phyloP scores from a whole-genome alignment of 345 rosid genomes.

The Physaria fendleri region DNA sequence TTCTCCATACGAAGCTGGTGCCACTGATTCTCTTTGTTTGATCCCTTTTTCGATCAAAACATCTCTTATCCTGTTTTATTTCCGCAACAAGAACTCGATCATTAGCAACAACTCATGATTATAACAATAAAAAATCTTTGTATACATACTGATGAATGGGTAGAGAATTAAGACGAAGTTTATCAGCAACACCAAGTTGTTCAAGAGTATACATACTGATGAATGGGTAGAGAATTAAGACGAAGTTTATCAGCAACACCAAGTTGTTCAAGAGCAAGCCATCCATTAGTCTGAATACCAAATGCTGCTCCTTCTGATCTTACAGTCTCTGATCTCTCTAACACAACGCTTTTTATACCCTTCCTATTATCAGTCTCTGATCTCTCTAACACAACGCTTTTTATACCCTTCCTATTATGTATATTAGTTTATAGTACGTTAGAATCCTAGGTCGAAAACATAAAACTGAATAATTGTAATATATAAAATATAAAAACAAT shows the following conservation, averaged over 20 bases:
- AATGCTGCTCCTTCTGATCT: conserved; percentile 47
- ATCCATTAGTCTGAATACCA: conserved; percentile 46
- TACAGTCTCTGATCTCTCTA: conserved; percentile 44
- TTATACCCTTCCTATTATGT: conserved; percentile 67
- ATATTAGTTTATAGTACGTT: no score
- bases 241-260: conserved; percentile 46
- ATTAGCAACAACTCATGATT: neutral
- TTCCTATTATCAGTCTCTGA: conserved; percentile 52
- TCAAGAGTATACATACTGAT: conserved; percentile 31
- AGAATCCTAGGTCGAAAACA: no score
- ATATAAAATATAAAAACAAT: no score
- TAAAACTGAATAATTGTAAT: no score
- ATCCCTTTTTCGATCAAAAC: conserved; percentile 15
- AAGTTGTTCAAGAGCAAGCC: conserved; percentile 56
- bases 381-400: conserved; percentile 47
- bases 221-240: conserved; percentile 25
- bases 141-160: no score
- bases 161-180: no score
- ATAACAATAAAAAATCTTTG: neutral
- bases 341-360: conserved; percentile 44
- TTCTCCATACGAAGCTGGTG: conserved; percentile 36
- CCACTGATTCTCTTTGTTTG: conserved; percentile 5
- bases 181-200: no score
- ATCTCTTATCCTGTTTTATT: conserved; percentile 13
- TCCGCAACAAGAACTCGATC: neutral